Base-by-base conservation (phyloP, 1,284 basidiomycete genomes). In the Heterobasidion parviporum region DNA sequence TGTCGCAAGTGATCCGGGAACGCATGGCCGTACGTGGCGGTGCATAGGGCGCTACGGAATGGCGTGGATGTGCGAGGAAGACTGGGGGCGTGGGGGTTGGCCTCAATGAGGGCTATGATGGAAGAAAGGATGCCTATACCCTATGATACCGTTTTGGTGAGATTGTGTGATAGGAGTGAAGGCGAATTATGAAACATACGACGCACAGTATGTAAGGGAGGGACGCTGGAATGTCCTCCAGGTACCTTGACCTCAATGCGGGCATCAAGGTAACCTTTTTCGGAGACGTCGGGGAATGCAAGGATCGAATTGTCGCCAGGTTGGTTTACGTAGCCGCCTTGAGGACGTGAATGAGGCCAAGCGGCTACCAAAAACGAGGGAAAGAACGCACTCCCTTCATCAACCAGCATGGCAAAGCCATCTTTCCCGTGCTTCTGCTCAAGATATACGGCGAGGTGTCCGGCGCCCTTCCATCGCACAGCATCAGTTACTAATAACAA, bases 221-320 rank as follows among this genome's bases (percentile, higher is more conserved):
- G 86, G 34, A 83, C 71, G 45, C 81, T 85, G 5, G 83, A 85
- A 67, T 89, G 87, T 1, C 88, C 87, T 6, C 88, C 87, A 14
- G 75, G 72, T 0, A 82, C 75, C 20, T 76, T 68, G 18, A 87
- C 75, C 51, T 77, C 71, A 12, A 88, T 68, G 41, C 73, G 71
- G 48, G 26, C 77, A 60, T 87, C 78, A 20, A 83, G 59, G 59
- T 78, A 79, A 6, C 87, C 87, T 65, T 89, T 89, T 70, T 90
- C 87, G 1, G 77, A 80, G 16, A 85, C 78, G 4, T 76, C 79
- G n/a, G 83, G 85, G 0, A 72, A 64, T 0, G 82, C 81, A 60
- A 83, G 71, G 33, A 73, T 63, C 32, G 74, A 66, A 4, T 76
- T 75, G 53, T 66, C 72, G 45, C 66, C 60, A 47, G 76, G 68